Evolutionary conservation across 2,329 filamentous ascomycete species (phyloP).

Genomic region (Epichloe sp.): DNA sequence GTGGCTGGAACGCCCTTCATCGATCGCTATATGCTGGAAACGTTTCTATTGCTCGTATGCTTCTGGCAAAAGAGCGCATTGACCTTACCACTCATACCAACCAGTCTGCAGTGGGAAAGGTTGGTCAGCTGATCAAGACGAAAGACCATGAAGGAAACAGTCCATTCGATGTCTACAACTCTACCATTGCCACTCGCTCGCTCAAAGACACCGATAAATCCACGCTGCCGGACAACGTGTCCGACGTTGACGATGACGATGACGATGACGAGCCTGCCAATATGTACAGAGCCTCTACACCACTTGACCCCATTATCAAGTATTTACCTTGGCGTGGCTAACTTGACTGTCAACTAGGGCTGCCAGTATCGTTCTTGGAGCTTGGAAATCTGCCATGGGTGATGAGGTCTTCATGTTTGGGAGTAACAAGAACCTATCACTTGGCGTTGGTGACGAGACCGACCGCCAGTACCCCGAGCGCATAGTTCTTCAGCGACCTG

Average conservation of each 20-base stretch:
- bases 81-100: slow-evolving; percentile 45
- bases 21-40: slow-evolving; percentile 85
- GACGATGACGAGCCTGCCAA: slow-evolving; percentile 19
- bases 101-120: slow-evolving; percentile 44
- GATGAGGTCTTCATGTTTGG: slow-evolving; percentile 91
- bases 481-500: slow-evolving; percentile 61
- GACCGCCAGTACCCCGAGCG: slow-evolving; percentile 89
- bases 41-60: slow-evolving; percentile 67
- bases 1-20: slow-evolving; percentile 91
- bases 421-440: slow-evolving; percentile 86
- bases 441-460: slow-evolving; percentile 91
- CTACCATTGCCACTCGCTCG: slow-evolving; percentile 71
- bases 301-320: not conserved
- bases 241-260: slow-evolving; percentile 44
- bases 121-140: slow-evolving; percentile 74
- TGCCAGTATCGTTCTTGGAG: slow-evolving; percentile 9
- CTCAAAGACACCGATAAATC: slow-evolving; percentile 35
- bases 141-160: slow-evolving; percentile 94
- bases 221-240: slow-evolving; percentile 37
- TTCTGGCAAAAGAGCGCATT: slow-evolving; percentile 64
- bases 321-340: not conserved
- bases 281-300: slow-evolving; percentile 14
- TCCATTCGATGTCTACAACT: slow-evolving; percentile 83
- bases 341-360: slow-evolving; percentile 7
- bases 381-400: slow-evolving; percentile 28